These are phyloP conservation scores for Xylaria telfairii DNA, from an alignment of 495 filamentous ascomycete genomes.

Conservation along the genomic window DNA sequence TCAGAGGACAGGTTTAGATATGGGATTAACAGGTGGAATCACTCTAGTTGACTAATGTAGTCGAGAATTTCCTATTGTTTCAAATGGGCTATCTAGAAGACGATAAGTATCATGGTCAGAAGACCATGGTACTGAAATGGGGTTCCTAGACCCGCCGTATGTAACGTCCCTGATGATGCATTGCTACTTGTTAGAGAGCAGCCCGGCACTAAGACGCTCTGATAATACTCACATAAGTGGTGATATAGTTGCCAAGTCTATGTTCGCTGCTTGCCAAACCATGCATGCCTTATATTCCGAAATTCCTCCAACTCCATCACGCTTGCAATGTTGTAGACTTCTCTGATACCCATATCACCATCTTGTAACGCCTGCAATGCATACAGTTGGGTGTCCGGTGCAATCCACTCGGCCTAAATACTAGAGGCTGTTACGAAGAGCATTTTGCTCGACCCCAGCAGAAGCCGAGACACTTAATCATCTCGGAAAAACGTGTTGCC, in stretches of 20 bases:
- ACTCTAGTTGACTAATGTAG: background rate
- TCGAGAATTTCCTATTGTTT: background rate
- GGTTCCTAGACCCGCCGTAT: background rate
- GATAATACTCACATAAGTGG: conserved; percentile 11
- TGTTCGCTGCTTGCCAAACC: conserved; percentile 20
- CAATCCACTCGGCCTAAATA: conserved; percentile 17
- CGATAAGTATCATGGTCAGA: background rate
- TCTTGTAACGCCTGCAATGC: conserved; percentile 29
- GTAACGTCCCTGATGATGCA: background rate
- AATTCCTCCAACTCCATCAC: conserved; percentile 28
- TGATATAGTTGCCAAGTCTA: background rate
- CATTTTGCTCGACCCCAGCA: background rate
- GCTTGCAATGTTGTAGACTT: conserved; percentile 27
- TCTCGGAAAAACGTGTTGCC: conserved; percentile 54
- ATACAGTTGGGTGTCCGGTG: conserved; percentile 20
- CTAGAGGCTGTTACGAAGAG: background rate
- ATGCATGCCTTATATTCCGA: conserved; percentile 20
- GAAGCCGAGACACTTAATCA: conserved; percentile 35
- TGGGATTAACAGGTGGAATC: background rate
- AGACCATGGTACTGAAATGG: background rate
- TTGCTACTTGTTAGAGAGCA: conserved; percentile 2
- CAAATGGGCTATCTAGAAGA: background rate
- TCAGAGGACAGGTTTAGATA: background rate
- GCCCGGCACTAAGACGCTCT: background rate
- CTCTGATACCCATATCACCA: conserved; percentile 19